phyloP scores from a whole-genome alignment of 164 flowering plant genomes.

The Annona cherimola region DNA sequence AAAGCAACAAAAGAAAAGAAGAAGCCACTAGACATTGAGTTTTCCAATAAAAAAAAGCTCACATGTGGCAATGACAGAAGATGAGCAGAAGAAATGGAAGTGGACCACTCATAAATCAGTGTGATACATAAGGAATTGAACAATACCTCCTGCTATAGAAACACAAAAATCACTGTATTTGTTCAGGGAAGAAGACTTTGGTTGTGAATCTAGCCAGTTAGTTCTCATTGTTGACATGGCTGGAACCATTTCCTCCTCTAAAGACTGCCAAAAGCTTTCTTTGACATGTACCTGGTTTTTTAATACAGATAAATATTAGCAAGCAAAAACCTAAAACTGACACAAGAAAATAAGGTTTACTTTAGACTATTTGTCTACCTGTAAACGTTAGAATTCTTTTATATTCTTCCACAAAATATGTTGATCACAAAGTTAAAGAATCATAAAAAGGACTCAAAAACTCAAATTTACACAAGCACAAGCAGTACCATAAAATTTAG shows the following conservation, averaged over 20 bases:
- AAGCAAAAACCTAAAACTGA: neutral
- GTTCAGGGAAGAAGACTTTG: slow-evolving; percentile 44
- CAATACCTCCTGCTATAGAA: slow-evolving; percentile 95
- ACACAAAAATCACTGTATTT: slow-evolving; percentile 56
- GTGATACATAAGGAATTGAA: neutral
- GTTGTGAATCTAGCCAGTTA: slow-evolving; percentile 83
- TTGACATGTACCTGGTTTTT: slow-evolving; percentile 51
- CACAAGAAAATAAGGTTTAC: neutral
- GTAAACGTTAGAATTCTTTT: neutral
- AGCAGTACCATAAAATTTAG: neutral
- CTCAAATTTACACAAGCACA: neutral
- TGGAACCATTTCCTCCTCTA: slow-evolving; percentile 92
- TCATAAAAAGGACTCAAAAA: neutral
- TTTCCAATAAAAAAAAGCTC: neutral
- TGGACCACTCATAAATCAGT: no score
- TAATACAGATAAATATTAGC: slow-evolving; percentile 2
- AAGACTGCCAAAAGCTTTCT: slow-evolving; percentile 77
- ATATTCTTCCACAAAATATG: neutral
- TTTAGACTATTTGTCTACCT: neutral
- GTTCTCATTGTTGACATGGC: slow-evolving; percentile 42
- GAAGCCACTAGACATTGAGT: neutral
- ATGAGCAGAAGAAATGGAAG: no score
- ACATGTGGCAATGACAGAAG: no score
- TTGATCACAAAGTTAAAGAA: neutral
- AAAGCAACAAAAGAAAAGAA: neutral